A percentile compares a stretch with the other conserved stretches of the same genome.
Conservation (phyloP, 345 rosid genomes). For the Brassica juncea region DNA sequence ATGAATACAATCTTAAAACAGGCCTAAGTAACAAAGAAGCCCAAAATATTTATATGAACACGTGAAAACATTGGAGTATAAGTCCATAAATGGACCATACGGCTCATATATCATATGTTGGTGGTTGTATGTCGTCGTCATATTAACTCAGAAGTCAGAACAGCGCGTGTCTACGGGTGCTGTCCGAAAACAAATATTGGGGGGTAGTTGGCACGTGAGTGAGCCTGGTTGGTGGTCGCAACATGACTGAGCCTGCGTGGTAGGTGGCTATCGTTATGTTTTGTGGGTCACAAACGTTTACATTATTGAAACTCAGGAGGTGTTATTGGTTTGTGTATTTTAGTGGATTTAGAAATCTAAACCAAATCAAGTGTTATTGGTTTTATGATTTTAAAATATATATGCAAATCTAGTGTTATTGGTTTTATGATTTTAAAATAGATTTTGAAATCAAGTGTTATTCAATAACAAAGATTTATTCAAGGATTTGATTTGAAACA, state of each 20-base stretch:
- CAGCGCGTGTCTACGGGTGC: constrained; percentile 5
- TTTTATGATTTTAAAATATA: too few relatives aligned
- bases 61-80: not conserved
- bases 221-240: not conserved
- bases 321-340: too few relatives aligned
- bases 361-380: too few relatives aligned
- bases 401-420: too few relatives aligned
- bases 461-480: too few relatives aligned
- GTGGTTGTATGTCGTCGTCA: not conserved
- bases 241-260: not conserved
- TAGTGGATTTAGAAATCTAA: too few relatives aligned
- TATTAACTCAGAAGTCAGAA: not conserved
- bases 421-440: too few relatives aligned
- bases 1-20: not conserved
- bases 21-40: not conserved
- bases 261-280: not conserved
- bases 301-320: not conserved
- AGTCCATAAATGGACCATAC: not conserved
- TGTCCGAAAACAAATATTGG: not conserved
- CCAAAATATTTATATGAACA: not conserved
- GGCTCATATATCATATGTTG: not conserved
- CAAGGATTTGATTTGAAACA: too few relatives aligned
- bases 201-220: not conserved
- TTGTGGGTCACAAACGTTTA: not conserved
- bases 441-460: too few relatives aligned